phyloP scores from a whole-genome alignment of 2,329 filamentous ascomycete genomes.

The Rhytidhysteron rufulum region DNA sequence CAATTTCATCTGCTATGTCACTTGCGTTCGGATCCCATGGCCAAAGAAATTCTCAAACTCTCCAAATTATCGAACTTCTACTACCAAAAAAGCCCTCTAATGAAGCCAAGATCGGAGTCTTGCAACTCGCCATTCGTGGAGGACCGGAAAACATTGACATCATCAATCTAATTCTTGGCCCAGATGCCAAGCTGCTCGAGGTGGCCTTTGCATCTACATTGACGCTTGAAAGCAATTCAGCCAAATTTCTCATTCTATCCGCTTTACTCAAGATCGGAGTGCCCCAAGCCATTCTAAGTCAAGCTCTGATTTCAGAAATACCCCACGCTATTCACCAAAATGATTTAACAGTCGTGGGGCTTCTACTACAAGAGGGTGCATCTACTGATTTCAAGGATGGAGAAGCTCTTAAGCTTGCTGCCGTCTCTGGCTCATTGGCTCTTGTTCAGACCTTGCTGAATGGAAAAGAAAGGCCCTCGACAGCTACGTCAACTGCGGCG shows the following conservation, averaged over 20 bases:
- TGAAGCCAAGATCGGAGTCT: constrained; percentile 14
- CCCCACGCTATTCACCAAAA: constrained; percentile 14
- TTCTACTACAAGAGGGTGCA: constrained; percentile 29
- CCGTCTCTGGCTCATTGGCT: constrained; percentile 48
- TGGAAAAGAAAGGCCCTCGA: constrained; percentile 24
- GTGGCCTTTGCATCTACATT: constrained; percentile 24
- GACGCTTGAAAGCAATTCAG: constrained; percentile 15
- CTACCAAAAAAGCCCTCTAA: constrained; percentile 21
- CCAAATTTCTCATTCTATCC: constrained; percentile 24
- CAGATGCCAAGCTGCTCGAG: constrained; percentile 18
- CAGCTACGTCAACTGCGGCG: constrained; percentile 20
- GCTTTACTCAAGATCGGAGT: constrained; percentile 23
- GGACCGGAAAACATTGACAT: constrained; percentile 29
- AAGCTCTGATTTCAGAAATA: constrained; percentile 24
- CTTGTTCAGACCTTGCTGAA: constrained; percentile 51
- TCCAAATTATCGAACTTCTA: constrained; percentile 25
- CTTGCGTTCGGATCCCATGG: constrained; percentile 23
- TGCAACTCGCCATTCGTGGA: constrained; percentile 25
- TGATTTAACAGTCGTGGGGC: constrained; percentile 19
- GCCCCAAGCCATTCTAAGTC: constrained; percentile 24
- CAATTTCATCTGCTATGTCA: constrained; percentile 24
- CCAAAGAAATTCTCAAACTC: constrained; percentile 16
- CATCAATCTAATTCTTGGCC: constrained; percentile 22
- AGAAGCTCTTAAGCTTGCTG: constrained; percentile 52
- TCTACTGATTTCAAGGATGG: constrained; percentile 52